These are phyloP conservation scores for Cyclotella choctawhatcheeana DNA, from an alignment of 108 stramenopile genomes.

Conservation along the genomic window DNA sequence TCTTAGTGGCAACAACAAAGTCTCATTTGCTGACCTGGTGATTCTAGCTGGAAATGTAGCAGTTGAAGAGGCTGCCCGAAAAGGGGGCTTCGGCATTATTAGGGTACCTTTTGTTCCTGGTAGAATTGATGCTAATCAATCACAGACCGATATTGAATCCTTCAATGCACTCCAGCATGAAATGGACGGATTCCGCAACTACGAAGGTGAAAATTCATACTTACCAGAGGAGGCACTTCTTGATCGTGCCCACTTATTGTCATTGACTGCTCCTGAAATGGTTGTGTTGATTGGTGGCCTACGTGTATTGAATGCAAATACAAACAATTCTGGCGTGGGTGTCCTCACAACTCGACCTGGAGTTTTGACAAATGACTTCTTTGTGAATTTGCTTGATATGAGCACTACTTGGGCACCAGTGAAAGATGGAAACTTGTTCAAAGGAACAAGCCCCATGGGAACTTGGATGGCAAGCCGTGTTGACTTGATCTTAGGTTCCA, in stretches of 20 bases:
- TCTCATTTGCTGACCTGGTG: constrained; percentile 78
- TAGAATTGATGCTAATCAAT: constrained; percentile 68
- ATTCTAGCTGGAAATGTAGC: constrained; percentile 74
- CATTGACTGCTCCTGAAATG: constrained; percentile 72
- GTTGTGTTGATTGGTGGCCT: constrained; percentile 72
- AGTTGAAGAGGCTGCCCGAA: constrained; percentile 65
- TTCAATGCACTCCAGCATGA: constrained; percentile 57
- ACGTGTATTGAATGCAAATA: constrained; percentile 55
- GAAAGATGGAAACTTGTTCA: constrained; percentile 46
- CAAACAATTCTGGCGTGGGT: constrained; percentile 44
- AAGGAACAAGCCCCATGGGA: constrained; percentile 48
- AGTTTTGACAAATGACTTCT: constrained; percentile 65
- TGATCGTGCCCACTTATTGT: constrained; percentile 66
- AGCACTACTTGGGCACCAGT: constrained; percentile 53
- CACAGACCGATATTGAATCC: constrained; percentile 61
- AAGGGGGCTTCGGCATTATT: constrained; percentile 51
- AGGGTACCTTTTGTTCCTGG: constrained; percentile 73
- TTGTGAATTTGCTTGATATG: constrained; percentile 68
- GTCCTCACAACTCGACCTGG: constrained; percentile 62
- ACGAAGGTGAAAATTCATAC: constrained; percentile 23
- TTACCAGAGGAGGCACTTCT: constrained; percentile 58
- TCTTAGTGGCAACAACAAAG: constrained; percentile 31
- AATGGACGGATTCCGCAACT: constrained; percentile 79
- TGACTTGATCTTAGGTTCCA: constrained; percentile 72
- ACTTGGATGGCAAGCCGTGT: constrained; percentile 62